Base-by-base conservation (phyloP, 2,329 filamentous ascomycete species). In the Aspergillus sp. region DNA sequence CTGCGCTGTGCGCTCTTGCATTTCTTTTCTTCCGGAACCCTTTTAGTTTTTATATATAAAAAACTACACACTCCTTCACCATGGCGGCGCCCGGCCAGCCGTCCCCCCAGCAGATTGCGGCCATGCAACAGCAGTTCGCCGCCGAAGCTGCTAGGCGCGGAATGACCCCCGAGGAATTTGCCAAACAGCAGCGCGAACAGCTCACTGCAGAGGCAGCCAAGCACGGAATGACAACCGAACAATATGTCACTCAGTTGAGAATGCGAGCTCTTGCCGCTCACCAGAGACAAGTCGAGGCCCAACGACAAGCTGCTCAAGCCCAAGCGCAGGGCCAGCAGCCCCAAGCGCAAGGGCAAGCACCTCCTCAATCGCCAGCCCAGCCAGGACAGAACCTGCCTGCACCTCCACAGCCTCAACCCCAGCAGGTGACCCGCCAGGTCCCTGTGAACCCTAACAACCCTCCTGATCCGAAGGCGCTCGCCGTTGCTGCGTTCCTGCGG, bases 401-500 rank as follows among this genome's bases (percentile, higher is more conserved):
- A 80, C 66, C 73, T 75, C 63, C 48, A 39, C 69, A 70, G 44
- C 64, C 66, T n/a, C 70, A 71, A 52, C 62, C 67, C 36, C 68
- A 72, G 57, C 62, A 62, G 36, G 70, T 76, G 64, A 71, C 73
- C 58, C 79, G 80, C 57, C 80, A 80, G 62, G 79, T 82, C 13
- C 78, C 80, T 17, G 77, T 83, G 55, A 81, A 79, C 61, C 75
- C 77, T 0, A 73, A 72, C 25, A 77, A 76, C 39, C 91, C 94
- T 23, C 91, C 94, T 5, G 95, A 96, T 69, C 94, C 94, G 41
- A 88, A 92, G 71, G 93, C 92, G 19, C 80, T 98, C 49, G 92
- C 93, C 8, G 85, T 99, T 57, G 96, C 95, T 67, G 89, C 91
- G 71, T 99, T 96, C 79, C 81, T 99, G 61, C 88, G 88, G 68